Conservation (phyloP, 108 stramenopile species). For the Cyclotella kingstonii region DNA sequence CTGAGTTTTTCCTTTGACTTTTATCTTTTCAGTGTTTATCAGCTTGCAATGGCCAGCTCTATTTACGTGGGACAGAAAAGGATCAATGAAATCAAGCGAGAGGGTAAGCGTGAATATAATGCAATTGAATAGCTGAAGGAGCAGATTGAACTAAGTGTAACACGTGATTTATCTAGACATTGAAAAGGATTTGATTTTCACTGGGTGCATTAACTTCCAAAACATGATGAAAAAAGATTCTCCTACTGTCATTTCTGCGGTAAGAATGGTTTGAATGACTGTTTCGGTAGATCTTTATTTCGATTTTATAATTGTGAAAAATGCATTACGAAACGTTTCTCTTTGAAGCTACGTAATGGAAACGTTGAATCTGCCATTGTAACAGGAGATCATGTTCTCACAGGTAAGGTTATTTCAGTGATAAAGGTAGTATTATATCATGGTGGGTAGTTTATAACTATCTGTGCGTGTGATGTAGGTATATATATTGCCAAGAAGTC, state of each 20-base stretch:
- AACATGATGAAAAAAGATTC: slow-evolving; percentile 56
- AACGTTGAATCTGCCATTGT: slow-evolving; percentile 54
- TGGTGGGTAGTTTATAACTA: too few relatives aligned
- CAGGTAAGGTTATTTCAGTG: too few relatives aligned
- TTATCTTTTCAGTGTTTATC: slow-evolving; percentile 52
- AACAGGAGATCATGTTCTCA: slow-evolving; percentile 63
- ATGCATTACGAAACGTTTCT: too few relatives aligned
- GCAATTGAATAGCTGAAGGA: too few relatives aligned
- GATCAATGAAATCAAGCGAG: slow-evolving; percentile 41
- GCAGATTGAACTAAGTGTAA: too few relatives aligned
- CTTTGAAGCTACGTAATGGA: slow-evolving; percentile 42
- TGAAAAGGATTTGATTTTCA: slow-evolving; percentile 46
- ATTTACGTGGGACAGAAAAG: slow-evolving; percentile 7
- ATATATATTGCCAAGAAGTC: slow-evolving; percentile 56
- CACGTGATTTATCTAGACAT: too few relatives aligned
- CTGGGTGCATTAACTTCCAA: slow-evolving; percentile 61
- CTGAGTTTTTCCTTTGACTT: too few relatives aligned
- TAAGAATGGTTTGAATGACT: too few relatives aligned
- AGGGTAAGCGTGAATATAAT: slow-evolving; percentile 9
- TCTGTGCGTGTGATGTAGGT: too few relatives aligned
- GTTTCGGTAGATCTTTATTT: too few relatives aligned
- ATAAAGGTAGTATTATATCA: too few relatives aligned
- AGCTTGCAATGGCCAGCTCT: slow-evolving; percentile 54
- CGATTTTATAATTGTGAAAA: not conserved
- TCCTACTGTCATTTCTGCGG: slow-evolving; percentile 42